These are phyloP conservation scores for Clavariopsis aquatica DNA, from an alignment of 495 filamentous ascomycete species.

Conservation along the genomic window DNA sequence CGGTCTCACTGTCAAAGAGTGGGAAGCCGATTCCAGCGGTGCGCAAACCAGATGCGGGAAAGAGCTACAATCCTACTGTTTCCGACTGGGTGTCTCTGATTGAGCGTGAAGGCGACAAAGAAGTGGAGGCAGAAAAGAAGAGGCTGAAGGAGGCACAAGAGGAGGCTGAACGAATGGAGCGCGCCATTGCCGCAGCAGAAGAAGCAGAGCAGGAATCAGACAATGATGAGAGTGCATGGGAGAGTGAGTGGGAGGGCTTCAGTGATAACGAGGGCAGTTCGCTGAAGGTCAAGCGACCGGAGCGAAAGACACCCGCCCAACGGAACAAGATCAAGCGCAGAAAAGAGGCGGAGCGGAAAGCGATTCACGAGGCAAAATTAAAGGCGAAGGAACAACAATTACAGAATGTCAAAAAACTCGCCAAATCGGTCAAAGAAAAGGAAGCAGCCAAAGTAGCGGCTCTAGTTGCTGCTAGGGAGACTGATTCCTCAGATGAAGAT, in stretches of 20 bases:
- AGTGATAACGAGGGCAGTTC: constrained; percentile 54
- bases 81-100: constrained; percentile 78
- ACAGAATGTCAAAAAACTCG: constrained; percentile 59
- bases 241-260: constrained; percentile 63
- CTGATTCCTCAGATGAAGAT: constrained; percentile 52
- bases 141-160: constrained; percentile 67
- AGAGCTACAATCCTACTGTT: constrained; percentile 88
- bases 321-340: constrained; percentile 82
- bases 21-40: constrained; percentile 80
- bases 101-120: constrained; percentile 70
- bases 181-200: constrained; percentile 40
- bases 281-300: constrained; percentile 68
- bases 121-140: constrained; percentile 75
- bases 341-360: constrained; percentile 78
- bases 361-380: constrained; percentile 71
- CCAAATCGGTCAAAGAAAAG: constrained; percentile 60
- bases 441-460: constrained; percentile 47
- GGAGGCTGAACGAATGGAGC: constrained; percentile 56
- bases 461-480: constrained; percentile 51
- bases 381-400: constrained; percentile 66
- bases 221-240: constrained; percentile 83
- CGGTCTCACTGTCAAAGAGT: constrained; percentile 75
- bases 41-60: constrained; percentile 71
- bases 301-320: constrained; percentile 82
- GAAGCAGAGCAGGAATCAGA: constrained; percentile 60